A percentile compares a stretch with the other conserved stretches of the same genome.
Evolutionary conservation across 2,329 filamentous ascomycete genomes (phyloP).

Genomic region (Botrytis deweyae): DNA sequence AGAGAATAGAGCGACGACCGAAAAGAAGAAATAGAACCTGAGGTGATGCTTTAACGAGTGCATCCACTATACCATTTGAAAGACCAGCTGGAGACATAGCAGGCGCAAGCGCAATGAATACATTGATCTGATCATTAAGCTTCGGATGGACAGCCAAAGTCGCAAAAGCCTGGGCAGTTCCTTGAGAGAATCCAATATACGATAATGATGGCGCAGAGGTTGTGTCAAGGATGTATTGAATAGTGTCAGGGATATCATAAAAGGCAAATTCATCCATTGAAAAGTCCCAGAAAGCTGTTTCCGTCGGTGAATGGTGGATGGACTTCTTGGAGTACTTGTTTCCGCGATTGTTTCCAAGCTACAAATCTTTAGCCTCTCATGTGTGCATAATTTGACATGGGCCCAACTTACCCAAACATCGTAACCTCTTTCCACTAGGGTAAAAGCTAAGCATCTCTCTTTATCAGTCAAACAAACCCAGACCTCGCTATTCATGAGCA

Average conservation of each 20-base stretch:
- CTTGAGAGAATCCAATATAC: constrained; percentile 96
- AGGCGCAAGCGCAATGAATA: constrained; percentile 93
- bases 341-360: constrained; percentile 94
- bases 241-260: constrained; percentile 93
- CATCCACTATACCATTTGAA: constrained; percentile 86
- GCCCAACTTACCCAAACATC: constrained; percentile 80
- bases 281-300: constrained; percentile 89
- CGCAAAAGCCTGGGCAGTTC: constrained; percentile 94
- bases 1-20: constrained; percentile 84
- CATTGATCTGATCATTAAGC: constrained; percentile 88
- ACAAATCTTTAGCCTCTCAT: constrained; percentile 29
- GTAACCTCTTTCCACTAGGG: constrained; percentile 84
- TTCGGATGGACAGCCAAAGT: constrained; percentile 87
- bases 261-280: constrained; percentile 98
- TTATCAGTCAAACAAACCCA: constrained; percentile 93
- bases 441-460: constrained; percentile 82
- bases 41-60: constrained; percentile 88
- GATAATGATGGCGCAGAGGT: constrained; percentile 82
- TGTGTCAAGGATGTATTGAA: constrained; percentile 83
- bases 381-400: background rate
- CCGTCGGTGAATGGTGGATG: constrained; percentile 70
- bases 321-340: constrained; percentile 99
- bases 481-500: constrained; percentile 98
- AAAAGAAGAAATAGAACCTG: constrained; percentile 92
- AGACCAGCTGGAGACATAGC: constrained; percentile 95